Percentiles rank a stretch among this genome's conserved stretches.
These are phyloP conservation scores for Citrus inodora DNA, from an alignment of 345 rosid species.

Conservation along the genomic window DNA sequence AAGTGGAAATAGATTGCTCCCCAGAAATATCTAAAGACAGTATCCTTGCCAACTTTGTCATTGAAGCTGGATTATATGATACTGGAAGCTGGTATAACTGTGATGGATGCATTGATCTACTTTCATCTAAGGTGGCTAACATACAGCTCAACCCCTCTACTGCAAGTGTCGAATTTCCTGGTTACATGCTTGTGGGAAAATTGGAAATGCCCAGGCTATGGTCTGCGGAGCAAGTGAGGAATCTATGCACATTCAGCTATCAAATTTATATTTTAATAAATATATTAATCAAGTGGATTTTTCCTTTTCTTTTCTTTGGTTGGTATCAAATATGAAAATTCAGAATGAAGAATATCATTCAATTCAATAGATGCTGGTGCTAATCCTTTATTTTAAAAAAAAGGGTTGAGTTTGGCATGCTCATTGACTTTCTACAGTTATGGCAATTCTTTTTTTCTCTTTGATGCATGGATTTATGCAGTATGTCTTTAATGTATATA, in stretches of 20 bases:
- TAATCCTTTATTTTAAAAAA: neutral
- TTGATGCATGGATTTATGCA: neutral
- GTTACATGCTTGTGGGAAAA: conserved; percentile 69
- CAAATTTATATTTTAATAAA: neutral
- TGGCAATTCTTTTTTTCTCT: too few relatives aligned
- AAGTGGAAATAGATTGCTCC: conserved; percentile 74
- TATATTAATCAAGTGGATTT: neutral
- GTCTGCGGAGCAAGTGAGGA: conserved; percentile 92
- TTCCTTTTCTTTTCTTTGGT: neutral
- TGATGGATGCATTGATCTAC: conserved; percentile 40
- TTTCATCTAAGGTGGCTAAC: conserved; percentile 61
- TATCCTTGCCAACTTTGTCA: conserved; percentile 46
- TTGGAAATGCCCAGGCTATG: conserved; percentile 81
- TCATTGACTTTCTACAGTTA: neutral
- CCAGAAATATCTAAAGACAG: conserved; percentile 47
- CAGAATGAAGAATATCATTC: neutral
- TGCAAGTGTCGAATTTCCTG: conserved; percentile 57
- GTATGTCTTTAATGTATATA: neutral
- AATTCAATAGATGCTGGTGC: neutral
- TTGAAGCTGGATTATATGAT: conserved; percentile 82
- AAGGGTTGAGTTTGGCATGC: neutral
- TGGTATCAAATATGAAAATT: neutral
- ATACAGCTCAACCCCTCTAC: conserved; percentile 42
- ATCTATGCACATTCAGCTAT: conserved; percentile 6
- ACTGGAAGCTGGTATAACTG: conserved; percentile 55